Evolutionary conservation across 176 grass and related monocot species (phyloP).

Genomic region (Oryza glaberrima): DNA sequence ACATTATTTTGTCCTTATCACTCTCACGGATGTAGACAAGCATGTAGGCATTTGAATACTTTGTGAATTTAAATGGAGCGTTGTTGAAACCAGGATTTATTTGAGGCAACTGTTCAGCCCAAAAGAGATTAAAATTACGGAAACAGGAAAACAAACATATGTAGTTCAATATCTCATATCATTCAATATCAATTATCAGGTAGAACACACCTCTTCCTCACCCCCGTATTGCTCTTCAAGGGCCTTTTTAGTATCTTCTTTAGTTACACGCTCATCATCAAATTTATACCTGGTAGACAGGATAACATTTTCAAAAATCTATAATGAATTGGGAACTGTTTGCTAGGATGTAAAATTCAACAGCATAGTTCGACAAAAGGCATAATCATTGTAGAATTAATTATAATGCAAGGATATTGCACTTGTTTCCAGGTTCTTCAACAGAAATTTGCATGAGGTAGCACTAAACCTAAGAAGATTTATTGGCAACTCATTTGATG

Average conservation of each 20-base stretch:
- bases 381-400: neutral
- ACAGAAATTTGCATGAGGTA: neutral
- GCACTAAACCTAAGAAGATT: neutral
- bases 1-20: constrained; percentile 94
- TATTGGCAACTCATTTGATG: neutral
- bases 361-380: neutral
- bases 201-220: constrained; percentile 78
- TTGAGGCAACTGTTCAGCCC: constrained; percentile 68
- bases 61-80: constrained; percentile 87
- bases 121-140: constrained; percentile 36
- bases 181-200: constrained; percentile 8
- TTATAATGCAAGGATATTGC: neutral
- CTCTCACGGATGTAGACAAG: constrained; percentile 98
- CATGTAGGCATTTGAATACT: constrained; percentile 97
- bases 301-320: constrained; percentile 25
- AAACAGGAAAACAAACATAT: constrained; percentile 14
- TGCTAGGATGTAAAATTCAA: constrained; percentile 12
- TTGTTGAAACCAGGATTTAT: constrained; percentile 92
- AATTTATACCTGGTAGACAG: constrained; percentile 82
- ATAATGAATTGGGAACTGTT: constrained; percentile 9
- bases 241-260: constrained; percentile 92
- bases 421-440: neutral
- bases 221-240: constrained; percentile 95
- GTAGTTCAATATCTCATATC: constrained; percentile 29
- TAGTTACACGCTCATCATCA: constrained; percentile 95